Conservation (phyloP, 495 filamentous ascomycete genomes). For the Hypoxylon rickii region DNA sequence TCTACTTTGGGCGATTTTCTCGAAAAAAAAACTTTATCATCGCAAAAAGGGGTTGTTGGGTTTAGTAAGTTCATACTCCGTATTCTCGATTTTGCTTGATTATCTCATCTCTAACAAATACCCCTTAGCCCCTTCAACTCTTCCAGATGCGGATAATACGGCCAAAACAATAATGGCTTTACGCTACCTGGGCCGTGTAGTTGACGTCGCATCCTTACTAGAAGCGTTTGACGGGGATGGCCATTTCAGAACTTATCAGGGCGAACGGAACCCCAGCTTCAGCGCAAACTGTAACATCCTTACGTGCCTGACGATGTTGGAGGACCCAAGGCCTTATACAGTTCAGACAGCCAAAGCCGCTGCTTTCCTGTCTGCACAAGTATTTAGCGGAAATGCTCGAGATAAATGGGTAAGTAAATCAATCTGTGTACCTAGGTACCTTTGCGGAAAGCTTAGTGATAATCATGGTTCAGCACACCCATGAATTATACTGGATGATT, state of each 20-base stretch:
- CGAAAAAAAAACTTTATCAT: neutral
- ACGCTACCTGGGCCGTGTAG: conserved; percentile 8
- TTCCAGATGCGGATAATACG: conserved; percentile 54
- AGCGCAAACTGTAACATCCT: conserved; percentile 51
- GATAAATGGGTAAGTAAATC: conserved; percentile 20
- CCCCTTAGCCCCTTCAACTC: conserved; percentile 6
- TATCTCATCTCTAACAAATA: neutral
- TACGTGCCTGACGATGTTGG: conserved; percentile 29
- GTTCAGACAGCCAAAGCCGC: conserved; percentile 1
- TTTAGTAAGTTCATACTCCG: conserved; percentile 27
- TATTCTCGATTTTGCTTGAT: neutral
- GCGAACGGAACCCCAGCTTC: conserved; percentile 45
- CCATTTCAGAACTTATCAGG: conserved; percentile 45
- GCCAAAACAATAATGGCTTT: conserved; percentile 44
- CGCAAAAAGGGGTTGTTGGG: conserved; percentile 6
- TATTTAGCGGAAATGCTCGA: neutral
- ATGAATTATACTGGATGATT: conserved; percentile 4
- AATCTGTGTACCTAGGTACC: no score
- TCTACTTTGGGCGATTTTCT: neutral
- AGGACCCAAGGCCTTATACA: neutral
- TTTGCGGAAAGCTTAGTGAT: no score
- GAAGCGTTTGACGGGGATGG: conserved; percentile 35
- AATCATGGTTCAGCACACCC: neutral
- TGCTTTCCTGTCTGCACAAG: neutral
- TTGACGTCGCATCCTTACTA: conserved; percentile 5